Evolutionary conservation across 306 rosid species (phyloP).

Genomic region (Albizia julibrissin): DNA sequence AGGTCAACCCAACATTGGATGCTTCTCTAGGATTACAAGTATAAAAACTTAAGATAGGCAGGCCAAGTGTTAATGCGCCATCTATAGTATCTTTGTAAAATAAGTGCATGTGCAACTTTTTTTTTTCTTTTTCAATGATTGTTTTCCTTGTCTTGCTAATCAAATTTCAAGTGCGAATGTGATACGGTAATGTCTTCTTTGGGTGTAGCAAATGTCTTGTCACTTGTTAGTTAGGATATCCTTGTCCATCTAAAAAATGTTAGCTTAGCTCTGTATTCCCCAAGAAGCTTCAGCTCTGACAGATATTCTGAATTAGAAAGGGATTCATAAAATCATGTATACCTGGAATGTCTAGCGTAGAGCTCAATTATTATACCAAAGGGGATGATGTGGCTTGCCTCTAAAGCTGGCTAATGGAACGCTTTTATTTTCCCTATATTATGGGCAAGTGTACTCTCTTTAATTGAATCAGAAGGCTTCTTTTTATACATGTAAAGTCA

Average conservation of each 20-base stretch:
- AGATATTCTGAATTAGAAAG: not conserved
- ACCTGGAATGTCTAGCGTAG: too few species aligned
- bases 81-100: conserved; percentile 28
- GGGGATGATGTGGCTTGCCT: not conserved
- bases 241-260: not conserved
- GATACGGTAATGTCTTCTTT: not conserved
- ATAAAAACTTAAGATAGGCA: conserved; percentile 20
- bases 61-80: conserved; percentile 5
- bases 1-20: conserved; percentile 40
- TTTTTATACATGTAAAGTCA: not conserved
- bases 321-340: not conserved
- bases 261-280: not conserved
- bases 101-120: conserved; percentile 24
- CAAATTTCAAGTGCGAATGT: conserved; percentile 10
- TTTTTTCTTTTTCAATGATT: not conserved
- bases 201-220: not conserved
- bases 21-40: conserved; percentile 54
- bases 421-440: not conserved
- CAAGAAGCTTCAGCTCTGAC: not conserved
- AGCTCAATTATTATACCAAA: not conserved
- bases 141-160: conserved; percentile 6
- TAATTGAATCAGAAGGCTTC: not conserved
- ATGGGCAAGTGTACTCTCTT: not conserved
- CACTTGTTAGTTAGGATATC: not conserved
- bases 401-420: not conserved